Evolutionary conservation across 305 asterid species (phyloP), one percentile per base, ranked within the genome.

Genomic region (Rubia peregrina): DNA sequence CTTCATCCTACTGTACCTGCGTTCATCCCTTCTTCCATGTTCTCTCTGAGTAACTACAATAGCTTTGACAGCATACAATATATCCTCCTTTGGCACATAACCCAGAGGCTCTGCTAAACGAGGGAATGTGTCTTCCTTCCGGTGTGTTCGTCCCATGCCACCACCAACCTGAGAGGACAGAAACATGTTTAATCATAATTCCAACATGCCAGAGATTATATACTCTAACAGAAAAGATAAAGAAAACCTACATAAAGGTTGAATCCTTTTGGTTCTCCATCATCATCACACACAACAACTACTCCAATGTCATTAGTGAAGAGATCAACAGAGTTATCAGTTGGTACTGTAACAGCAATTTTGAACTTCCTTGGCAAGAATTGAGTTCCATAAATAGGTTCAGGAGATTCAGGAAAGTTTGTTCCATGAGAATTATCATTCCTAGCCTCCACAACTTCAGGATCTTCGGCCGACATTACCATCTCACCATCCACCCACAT

Each of bases 331-430:
- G 98, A 93, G 85, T 93, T 93, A 79, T 93, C 98, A 7, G 84
- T 73, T 13, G 97, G 97, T 73, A 93, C 95, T 44, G 98, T 86
- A 42, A 93, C 98, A 1, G 98, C 98, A 77, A 93, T 65, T 69
- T 92, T 93, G 84, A 93, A 93, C 89, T 93, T 93, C 82, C 98
- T 93, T 44, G 97, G 98, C 85, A 93, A 85, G 89, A 93, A 93
- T 80, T 93, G 97, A 72, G 94, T 89, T 76, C 98, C 98, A 78
- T 93, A 93, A 55, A 93, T 90, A 71, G 98, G 98, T 80, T 93
- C 98, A 10, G 96, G 87, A 6, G 95, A 93, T 79, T 90, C 90
- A 10, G 89, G 86, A 73, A 90, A 93, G 76, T 93, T 93, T 69
- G 98, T 93, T 36, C 97, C 96, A 71, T 90, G 91, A 67, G 97